These are phyloP conservation scores for Russula lepida DNA, from an alignment of 768 basidiomycete genomes.

Conservation along the genomic window DNA sequence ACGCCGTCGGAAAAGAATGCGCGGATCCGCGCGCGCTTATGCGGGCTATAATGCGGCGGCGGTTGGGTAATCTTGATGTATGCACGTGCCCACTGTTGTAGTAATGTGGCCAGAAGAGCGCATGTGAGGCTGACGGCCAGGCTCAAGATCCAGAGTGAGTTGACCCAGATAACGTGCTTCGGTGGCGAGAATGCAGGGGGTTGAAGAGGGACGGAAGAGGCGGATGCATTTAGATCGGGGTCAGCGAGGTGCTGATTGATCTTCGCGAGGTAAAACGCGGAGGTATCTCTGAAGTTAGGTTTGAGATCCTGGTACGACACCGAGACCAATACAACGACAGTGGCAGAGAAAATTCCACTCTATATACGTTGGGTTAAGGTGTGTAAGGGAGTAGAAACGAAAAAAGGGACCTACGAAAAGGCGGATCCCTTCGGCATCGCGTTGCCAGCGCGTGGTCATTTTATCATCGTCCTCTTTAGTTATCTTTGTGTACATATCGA, in stretches of 20 bases:
- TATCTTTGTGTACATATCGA: no score
- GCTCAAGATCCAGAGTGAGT: not conserved
- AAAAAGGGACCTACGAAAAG: no score
- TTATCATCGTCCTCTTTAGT: no score
- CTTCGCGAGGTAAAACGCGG: not conserved
- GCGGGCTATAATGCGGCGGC: no score
- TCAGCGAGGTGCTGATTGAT: not conserved
- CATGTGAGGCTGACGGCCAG: not conserved
- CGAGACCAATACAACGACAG: not conserved
- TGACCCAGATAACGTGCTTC: not conserved
- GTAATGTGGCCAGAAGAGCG: not conserved
- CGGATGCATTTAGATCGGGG: not conserved
- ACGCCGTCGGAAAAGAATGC: not conserved
- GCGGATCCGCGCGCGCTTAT: not conserved
- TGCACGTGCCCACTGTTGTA: not conserved
- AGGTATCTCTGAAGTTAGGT: not conserved
- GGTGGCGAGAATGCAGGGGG: not conserved
- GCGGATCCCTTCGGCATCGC: no score
- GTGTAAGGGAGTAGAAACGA: not conserved
- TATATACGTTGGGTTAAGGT: not conserved
- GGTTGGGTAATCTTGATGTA: not conserved
- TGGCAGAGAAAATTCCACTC: not conserved
- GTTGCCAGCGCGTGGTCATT: no score
- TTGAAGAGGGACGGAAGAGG: not conserved
- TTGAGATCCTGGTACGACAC: not conserved